phyloP scores from a whole-genome alignment of 176 grass and related monocot species.

The Eragrostis curvula region DNA sequence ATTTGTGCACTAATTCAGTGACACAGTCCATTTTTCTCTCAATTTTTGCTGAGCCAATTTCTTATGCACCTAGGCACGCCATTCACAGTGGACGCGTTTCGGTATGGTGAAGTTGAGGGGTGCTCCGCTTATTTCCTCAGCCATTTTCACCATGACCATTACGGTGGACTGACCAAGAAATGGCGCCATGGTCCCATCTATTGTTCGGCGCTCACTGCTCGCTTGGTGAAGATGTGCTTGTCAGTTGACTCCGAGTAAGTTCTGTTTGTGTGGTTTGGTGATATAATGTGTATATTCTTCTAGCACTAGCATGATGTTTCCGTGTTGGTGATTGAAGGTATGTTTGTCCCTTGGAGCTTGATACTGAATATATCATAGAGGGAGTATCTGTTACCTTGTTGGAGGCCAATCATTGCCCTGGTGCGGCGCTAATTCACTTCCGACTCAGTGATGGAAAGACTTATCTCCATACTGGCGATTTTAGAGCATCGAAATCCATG shows the following conservation, averaged over 20 bases:
- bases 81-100: slow-evolving; percentile 81
- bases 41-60: slow-evolving; percentile 1
- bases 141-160: slow-evolving; percentile 78
- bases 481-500: slow-evolving; percentile 73
- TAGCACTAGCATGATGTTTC: neutral
- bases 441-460: slow-evolving; percentile 55
- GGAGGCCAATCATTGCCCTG: slow-evolving; percentile 83
- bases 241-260: slow-evolving; percentile 61
- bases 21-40: neutral
- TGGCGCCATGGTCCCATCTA: slow-evolving; percentile 84
- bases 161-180: slow-evolving; percentile 72
- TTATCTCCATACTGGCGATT: slow-evolving; percentile 80
- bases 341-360: slow-evolving; percentile 64
- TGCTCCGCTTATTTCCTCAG: slow-evolving; percentile 76
- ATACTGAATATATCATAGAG: slow-evolving; percentile 64
- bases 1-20: neutral
- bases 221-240: slow-evolving; percentile 67
- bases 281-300: neutral
- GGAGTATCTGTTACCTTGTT: slow-evolving; percentile 66
- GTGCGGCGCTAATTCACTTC: slow-evolving; percentile 72
- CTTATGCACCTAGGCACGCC: slow-evolving; percentile 50
- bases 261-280: neutral
- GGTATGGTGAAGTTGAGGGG: slow-evolving; percentile 60
- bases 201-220: slow-evolving; percentile 71
- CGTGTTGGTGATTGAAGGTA: slow-evolving; percentile 49